Base-by-base conservation (phyloP, 805 yeast genomes). In the Scheffersomyces coipomensis region DNA sequence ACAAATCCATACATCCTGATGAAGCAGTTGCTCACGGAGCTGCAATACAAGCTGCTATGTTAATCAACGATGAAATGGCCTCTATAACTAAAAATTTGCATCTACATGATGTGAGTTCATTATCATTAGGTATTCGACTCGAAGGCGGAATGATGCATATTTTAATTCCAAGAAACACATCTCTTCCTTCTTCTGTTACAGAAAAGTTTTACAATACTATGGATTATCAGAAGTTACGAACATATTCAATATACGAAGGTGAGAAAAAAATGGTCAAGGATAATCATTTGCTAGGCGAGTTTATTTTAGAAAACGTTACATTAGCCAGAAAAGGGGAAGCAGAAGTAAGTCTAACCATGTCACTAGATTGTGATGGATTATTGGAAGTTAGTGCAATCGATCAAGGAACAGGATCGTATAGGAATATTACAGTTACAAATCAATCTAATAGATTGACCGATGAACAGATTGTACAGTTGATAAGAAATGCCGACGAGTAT, bases 401-500 rank as follows among this genome's bases (percentile, higher is more conserved):
- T 60, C 68, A 69, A 61, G 67, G 73, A 47, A 69, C 75, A 45
- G 75, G 75, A 51, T 64, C 73, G 59, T 67, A 74, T 39, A 73
- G 73, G 47, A 68, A 68, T 68, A 69, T 68, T 52, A 69, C 75
- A 61, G 68, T 69, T 62, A 67, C 75, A 44, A 69, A 68, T 69
- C 66, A 73, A 37, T 67, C 67, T 50, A 74, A 74, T 67, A 67
- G 73, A 65, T 67, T 69, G 59, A 68, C 74, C 27, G 59, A 71
- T 49, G 74, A 68, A 43, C 74, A 69, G 60, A 69, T 69, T 53
- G 74, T 68, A 62, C 62, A 68, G 64, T 68, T 69, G 75, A 68
- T 69, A 52, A 52, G 56, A 46, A 74, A 69, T 55, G 75, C 75
- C 52, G 74, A 68, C 59, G 68, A 68, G 56, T 69, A 88, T 96